A percentile compares a stretch with the other conserved stretches of the same genome.
Evolutionary conservation across 768 basidiomycete species (phyloP).

Genomic region (Tephrocybe sp.): DNA sequence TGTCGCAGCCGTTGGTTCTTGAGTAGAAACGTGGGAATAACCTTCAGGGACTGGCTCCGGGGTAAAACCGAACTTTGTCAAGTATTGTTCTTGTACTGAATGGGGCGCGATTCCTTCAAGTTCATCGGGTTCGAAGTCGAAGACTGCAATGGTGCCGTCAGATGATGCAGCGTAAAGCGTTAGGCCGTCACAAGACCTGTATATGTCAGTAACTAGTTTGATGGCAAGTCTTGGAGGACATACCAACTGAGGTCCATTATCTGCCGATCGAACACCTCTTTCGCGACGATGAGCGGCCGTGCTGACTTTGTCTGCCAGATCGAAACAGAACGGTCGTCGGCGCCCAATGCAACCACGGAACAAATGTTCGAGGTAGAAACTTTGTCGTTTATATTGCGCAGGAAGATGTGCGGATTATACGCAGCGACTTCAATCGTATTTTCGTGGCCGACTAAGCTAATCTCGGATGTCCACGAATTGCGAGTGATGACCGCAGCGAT

Average conservation of each 20-base stretch:
- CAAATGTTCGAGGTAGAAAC: constrained; percentile 83
- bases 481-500: constrained; percentile 95
- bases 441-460: constrained; percentile 94
- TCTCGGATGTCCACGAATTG: constrained; percentile 87
- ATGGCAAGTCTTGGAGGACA: constrained; percentile 23
- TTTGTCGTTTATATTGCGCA: constrained; percentile 67
- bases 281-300: constrained; percentile 87
- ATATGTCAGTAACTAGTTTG: constrained; percentile 3
- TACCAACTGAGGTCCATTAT: constrained; percentile 97
- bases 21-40: constrained; percentile 54
- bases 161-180: constrained; percentile 94
- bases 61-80: constrained; percentile 78
- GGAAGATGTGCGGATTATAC: constrained; percentile 94
- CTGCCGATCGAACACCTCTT: constrained; percentile 92
- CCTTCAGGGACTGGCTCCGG: constrained; percentile 69
- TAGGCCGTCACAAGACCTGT: constrained; percentile 90
- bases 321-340: constrained; percentile 91
- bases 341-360: constrained; percentile 90
- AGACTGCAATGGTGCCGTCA: constrained; percentile 91
- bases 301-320: constrained; percentile 96
- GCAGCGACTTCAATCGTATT: constrained; percentile 95
- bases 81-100: constrained; percentile 73
- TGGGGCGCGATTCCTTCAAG: constrained; percentile 79
- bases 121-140: constrained; percentile 80
- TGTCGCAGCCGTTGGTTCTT: constrained; percentile 43